Conservation (phyloP, 2,329 filamentous ascomycete genomes). For the Fusarium palustre region DNA sequence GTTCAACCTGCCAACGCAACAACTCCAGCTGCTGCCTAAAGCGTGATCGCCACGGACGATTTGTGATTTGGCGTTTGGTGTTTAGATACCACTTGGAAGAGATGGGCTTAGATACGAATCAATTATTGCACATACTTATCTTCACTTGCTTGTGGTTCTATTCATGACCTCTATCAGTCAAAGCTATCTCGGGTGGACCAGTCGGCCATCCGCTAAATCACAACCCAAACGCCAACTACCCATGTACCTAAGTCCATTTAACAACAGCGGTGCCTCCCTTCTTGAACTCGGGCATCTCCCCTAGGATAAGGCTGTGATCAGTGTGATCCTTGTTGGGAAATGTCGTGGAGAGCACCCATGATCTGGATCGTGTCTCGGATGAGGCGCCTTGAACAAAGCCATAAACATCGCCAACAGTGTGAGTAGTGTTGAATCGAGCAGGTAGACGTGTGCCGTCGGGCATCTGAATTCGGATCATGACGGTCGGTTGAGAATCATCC, state of each 20-base stretch:
- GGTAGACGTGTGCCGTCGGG: conserved; percentile 81
- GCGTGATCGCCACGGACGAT: conserved; percentile 4
- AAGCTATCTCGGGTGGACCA: conserved; percentile 8
- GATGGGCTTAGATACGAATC: conserved; percentile 31
- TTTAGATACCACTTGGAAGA: conserved; percentile 45
- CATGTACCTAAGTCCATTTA: conserved; percentile 60
- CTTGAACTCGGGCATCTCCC: conserved; percentile 73
- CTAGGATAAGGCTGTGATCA: conserved; percentile 70
- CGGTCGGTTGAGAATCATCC: conserved; percentile 73
- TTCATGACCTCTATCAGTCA: conserved; percentile 28
- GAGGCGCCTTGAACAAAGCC: conserved; percentile 76
- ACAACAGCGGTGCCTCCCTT: conserved; percentile 73
- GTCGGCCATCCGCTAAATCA: conserved; percentile 17
- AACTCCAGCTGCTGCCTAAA: conserved; percentile 20
- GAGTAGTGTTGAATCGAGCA: conserved; percentile 84
- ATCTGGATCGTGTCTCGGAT: conserved; percentile 65
- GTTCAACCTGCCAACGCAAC: conserved; percentile 29
- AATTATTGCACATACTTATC: neutral
- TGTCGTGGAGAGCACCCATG: conserved; percentile 82
- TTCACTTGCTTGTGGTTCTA: conserved; percentile 18
- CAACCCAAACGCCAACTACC: conserved; percentile 37
- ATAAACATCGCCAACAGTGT: conserved; percentile 83
- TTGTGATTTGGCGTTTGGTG: conserved; percentile 43
- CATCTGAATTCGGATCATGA: conserved; percentile 81
- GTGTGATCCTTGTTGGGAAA: conserved; percentile 85